Conservation (phyloP, 768 basidiomycete species). For the Ramaria sp. region DNA sequence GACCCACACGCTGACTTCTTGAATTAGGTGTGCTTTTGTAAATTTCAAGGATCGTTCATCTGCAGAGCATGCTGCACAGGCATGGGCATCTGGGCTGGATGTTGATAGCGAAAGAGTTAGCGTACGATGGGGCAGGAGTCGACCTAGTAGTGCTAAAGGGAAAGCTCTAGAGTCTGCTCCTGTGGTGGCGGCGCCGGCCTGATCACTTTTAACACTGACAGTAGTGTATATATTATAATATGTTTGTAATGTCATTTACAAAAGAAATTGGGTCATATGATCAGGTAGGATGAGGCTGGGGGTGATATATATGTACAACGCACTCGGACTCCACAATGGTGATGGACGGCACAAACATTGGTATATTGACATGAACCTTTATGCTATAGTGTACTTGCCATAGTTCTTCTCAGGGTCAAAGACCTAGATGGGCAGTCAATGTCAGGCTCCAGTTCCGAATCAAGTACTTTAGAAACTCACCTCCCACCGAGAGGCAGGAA, state of each 20-base stretch:
- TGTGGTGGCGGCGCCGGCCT: conserved; percentile 10
- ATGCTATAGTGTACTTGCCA: conserved; percentile 77
- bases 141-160: conserved; percentile 22
- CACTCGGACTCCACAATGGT: too few relatives aligned
- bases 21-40: conserved; percentile 78
- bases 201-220: neutral
- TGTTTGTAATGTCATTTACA: too few relatives aligned
- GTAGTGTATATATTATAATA: neutral
- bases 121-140: conserved; percentile 86
- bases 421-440: conserved; percentile 33
- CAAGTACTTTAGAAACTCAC: conserved; percentile 23
- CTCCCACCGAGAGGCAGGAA: conserved; percentile 96
- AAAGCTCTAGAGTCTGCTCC: conserved; percentile 20
- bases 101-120: conserved; percentile 62
- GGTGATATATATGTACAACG: too few relatives aligned
- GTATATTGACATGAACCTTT: neutral
- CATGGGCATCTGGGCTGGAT: conserved; percentile 87
- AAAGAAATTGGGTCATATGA: too few relatives aligned
- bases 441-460: neutral
- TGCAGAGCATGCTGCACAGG: conserved; percentile 84
- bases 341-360: too few relatives aligned
- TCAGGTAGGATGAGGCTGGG: too few relatives aligned
- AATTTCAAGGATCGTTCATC: conserved; percentile 76
- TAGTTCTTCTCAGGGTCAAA: conserved; percentile 94
- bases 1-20: neutral